Evolutionary conservation across 2,329 filamentous ascomycete species (phyloP), one percentile per base, ranked within the genome.

Genomic region (Didymella pinodella): DNA sequence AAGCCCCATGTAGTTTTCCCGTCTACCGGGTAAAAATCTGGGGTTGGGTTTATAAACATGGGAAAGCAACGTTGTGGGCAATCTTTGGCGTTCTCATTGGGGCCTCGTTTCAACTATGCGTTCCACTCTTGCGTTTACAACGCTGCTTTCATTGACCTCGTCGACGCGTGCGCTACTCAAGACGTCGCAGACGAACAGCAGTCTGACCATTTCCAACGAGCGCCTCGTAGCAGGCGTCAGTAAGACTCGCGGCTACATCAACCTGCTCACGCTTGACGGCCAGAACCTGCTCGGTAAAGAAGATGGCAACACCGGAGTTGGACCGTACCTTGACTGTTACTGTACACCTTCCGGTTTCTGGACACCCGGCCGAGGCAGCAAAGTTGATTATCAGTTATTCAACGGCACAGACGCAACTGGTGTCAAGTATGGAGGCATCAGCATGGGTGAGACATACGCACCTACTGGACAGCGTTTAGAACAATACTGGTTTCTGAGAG

Each of bases 401-500:
- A 56, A 65, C 22, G 84, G 83, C 7, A 78, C 75, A 18, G 84
- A 87, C 68, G 78, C 78, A 2, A 80, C 78, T 0, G 82, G 82
- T 0, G 82, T 79, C 0, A 70, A 79, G n/a, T 88, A 86, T 68
- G 85, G 81, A 4, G 85, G 85, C 1, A 82, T 88, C 45, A 79
- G 83, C 48, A 83, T 88, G 79, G 83, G 81, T 46, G 85, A 88
- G 61, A 84, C 80, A 0, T 88, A 86, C 65, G 78, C 81, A 0
- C 76, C 80, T 0, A 87, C 85, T 0, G 84, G 85, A 2, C 85
- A 88, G 65, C 69, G 83, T 7, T 76, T 88, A 25, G 82, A 88
- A 65, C 85, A 88, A 66, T 88, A 87, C 71, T 88, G 84, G 84
- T 88, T 88, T 64, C 72, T 88, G 11, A 78, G 83, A 8, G 85